These are phyloP conservation scores for Talaromyces sp. DNA, from an alignment of 2,329 filamentous ascomycete genomes.

Conservation along the genomic window DNA sequence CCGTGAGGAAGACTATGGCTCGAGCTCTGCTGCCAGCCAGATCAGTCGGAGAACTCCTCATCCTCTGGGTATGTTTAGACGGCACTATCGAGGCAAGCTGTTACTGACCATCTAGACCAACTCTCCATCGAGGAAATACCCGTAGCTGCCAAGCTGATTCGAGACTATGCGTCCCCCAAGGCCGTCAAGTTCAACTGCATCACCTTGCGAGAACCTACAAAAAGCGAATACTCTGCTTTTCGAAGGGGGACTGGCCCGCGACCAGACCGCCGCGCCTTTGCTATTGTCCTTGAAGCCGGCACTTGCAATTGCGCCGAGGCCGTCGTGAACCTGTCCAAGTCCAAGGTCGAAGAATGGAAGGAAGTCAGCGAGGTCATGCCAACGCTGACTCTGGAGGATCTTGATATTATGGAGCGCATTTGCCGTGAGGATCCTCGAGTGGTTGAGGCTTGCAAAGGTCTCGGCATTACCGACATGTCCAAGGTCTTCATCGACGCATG, in stretches of 20 bases:
- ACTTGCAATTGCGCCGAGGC: conserved; percentile 22
- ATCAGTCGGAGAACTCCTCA: conserved; percentile 9
- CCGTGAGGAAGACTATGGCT: conserved; percentile 12
- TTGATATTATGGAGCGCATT: conserved; percentile 30
- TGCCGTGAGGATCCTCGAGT: conserved; percentile 27
- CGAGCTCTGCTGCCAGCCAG: conserved; percentile 9
- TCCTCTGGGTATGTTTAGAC: conserved; percentile 11
- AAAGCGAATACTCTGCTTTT: conserved; percentile 27
- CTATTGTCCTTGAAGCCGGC: conserved; percentile 43
- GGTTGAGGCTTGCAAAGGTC: conserved; percentile 27
- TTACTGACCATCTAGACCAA: conserved; percentile 15
- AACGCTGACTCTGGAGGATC: conserved; percentile 34
- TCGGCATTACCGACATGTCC: conserved; percentile 65
- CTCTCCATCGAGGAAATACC: conserved; percentile 25
- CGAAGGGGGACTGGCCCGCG: conserved; percentile 22
- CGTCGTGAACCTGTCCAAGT: conserved; percentile 22
- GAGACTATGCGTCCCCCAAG: conserved; percentile 23
- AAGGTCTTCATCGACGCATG: conserved; percentile 86
- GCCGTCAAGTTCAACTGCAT: conserved; percentile 32
- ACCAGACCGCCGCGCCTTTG: conserved; percentile 36
- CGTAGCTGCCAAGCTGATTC: conserved; percentile 21
- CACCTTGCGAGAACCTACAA: conserved; percentile 54
- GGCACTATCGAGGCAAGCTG: not conserved
- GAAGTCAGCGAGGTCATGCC: conserved; percentile 42
- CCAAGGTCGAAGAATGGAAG: conserved; percentile 25